Base-by-base conservation (phyloP, 1,284 basidiomycete genomes). In the Afroboletus lepidellus region DNA sequence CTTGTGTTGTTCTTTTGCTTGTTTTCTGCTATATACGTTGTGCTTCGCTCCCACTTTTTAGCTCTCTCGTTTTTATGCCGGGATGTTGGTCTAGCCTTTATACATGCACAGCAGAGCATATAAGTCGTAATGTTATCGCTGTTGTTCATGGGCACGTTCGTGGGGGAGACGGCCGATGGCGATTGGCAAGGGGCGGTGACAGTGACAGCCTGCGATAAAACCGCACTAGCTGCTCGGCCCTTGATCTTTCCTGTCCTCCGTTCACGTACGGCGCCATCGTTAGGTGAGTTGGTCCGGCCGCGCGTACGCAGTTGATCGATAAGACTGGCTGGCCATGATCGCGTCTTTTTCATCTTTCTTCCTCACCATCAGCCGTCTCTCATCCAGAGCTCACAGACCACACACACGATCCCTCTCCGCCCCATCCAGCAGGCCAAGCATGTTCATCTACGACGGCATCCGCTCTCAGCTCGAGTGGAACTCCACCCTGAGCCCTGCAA, bases 391-490 rank as follows among this genome's bases (percentile, higher is more conserved):
- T 42, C 41, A 39, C 47, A 64, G 54, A 43, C 39, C 51, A 13
- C 41, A 51, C 15, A 29, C 43, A 53, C 54, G 48, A 55, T 55
- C 33, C 11, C 44, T 62, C 20, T 50, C 48, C 18, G 32, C 46
- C 11, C 43, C 51, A 3, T 59, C 55, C 53, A 65, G 54, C 36
- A 57, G 58, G 33, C 42, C 57, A 62, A 65, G 55, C 51, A 81
- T 81, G 79, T 78, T 75, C 64, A 75, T 74, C 51, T 69, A 74
- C 58, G 77, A 80, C 58, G 77, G 77, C 36, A 83, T 85, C 67
- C 79, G 79, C 59, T 93, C 92, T 58, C 92, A 94, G 71, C 83
- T 97, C 68, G 87, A 94, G 72, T 98, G 94, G 94, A 85, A 89
- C 64, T 86, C 92, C 44, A 82, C 81, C 58, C 78, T 97, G 66